Percentiles rank a stretch among this genome's conserved stretches.
Evolutionary conservation across 176 grass and related monocot species (phyloP).

Genomic region (Oryza glaberrima): DNA sequence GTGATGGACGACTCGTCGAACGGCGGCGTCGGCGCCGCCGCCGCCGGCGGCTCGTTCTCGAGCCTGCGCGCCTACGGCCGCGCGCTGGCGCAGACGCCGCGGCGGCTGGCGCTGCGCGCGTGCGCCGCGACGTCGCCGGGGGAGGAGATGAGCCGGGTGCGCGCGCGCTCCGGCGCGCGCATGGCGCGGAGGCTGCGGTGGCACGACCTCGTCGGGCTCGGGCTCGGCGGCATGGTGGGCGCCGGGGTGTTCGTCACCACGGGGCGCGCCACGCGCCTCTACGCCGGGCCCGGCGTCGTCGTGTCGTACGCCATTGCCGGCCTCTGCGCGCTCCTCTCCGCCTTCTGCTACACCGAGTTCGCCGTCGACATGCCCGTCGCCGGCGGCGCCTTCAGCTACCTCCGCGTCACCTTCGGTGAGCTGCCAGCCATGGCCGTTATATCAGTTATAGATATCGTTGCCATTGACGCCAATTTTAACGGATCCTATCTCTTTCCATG

Average conservation of each 20-base stretch:
- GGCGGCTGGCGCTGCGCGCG: constrained; percentile 47
- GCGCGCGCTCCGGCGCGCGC: constrained; percentile 58
- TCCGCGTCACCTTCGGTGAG: constrained; percentile 75
- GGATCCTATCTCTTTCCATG: not conserved
- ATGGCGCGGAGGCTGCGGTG: constrained; percentile 70
- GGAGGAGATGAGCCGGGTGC: constrained; percentile 75
- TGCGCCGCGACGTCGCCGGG: constrained; percentile 53
- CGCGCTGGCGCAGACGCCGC: constrained; percentile 55
- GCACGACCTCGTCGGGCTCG: constrained; percentile 73
- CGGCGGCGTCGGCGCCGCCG: not conserved
- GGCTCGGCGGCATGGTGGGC: constrained; percentile 67
- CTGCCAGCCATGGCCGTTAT: not conserved
- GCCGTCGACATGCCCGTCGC: constrained; percentile 90
- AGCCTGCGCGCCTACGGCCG: constrained; percentile 61
- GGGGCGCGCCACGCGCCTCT: constrained; percentile 36
- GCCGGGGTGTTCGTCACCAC: constrained; percentile 65
- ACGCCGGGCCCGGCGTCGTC: constrained; percentile 45
- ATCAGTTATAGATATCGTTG: not conserved
- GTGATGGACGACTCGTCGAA: no score
- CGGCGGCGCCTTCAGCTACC: constrained; percentile 70
- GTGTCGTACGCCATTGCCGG: constrained; percentile 94
- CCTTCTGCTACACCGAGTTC: constrained; percentile 99
- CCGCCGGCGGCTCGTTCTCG: constrained; percentile 50
- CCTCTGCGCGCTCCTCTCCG: constrained; percentile 82
- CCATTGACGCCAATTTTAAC: not conserved